Percentiles rank a stretch among this genome's conserved stretches.
Evolutionary conservation across 257 asterid species (phyloP).

Genomic region (Solanum clarkiae): DNA sequence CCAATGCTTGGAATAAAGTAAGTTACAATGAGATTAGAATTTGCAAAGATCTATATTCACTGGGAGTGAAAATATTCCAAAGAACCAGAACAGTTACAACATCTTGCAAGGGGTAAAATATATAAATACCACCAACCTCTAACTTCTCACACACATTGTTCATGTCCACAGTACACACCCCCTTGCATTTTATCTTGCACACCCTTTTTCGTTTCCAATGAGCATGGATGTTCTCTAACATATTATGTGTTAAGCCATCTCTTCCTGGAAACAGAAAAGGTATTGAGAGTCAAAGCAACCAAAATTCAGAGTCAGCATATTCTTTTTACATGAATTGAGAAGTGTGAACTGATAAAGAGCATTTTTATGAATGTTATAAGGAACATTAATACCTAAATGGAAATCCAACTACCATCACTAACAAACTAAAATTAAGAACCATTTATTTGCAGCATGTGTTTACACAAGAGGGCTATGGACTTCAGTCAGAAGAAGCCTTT

Average conservation of each 20-base stretch:
- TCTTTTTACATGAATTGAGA: neutral
- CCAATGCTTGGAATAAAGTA: neutral
- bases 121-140: constrained; percentile 56
- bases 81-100: neutral
- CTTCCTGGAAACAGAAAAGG: constrained; percentile 40
- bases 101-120: neutral
- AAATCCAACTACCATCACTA: neutral
- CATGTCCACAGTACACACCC: constrained; percentile 95
- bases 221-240: constrained; percentile 90
- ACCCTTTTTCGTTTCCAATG: constrained; percentile 88
- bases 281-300: neutral
- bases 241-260: constrained; percentile 93
- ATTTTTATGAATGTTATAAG: neutral
- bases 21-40: neutral
- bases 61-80: neutral
- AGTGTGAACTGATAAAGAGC: neutral
- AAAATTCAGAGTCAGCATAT: neutral
- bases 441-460: too few species aligned
- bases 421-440: neutral
- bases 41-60: neutral
- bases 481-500: neutral
- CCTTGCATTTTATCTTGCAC: constrained; percentile 90
- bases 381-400: neutral
- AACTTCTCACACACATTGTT: constrained; percentile 63
- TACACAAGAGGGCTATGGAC: too few species aligned